phyloP scores from a whole-genome alignment of 441 rosid species.

The Rhodomyrtus psidioides region DNA sequence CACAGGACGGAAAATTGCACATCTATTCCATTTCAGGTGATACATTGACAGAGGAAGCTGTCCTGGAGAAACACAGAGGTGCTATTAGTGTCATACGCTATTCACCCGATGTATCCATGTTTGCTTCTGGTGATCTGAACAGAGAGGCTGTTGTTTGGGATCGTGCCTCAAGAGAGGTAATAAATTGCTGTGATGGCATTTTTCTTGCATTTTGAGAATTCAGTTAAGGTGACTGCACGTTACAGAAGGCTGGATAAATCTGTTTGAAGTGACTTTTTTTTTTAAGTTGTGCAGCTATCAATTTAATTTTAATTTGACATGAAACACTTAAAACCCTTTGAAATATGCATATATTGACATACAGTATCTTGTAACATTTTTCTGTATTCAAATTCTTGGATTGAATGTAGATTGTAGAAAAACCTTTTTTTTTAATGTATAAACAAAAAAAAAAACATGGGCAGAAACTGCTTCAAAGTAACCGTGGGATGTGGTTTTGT shows the following conservation, averaged over 20 bases:
- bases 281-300: not conserved
- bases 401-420: not conserved
- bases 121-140: slow-evolving; percentile 86
- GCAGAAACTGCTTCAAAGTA: not conserved
- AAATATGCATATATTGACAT: not conserved
- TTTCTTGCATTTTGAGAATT: not conserved
- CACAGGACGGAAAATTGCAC: slow-evolving; percentile 78
- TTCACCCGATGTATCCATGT: slow-evolving; percentile 89
- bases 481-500: not conserved
- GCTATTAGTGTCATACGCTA: slow-evolving; percentile 73
- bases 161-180: slow-evolving; percentile 72
- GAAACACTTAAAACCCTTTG: not conserved
- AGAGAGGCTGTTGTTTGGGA: slow-evolving; percentile 97
- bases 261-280: not conserved
- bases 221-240: not conserved
- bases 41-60: slow-evolving; percentile 65
- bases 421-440: not conserved
- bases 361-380: not conserved
- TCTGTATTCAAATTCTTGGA: not conserved
- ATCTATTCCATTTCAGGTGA: slow-evolving; percentile 62
- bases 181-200: not conserved
- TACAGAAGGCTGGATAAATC: not conserved
- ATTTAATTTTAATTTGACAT: not conserved
- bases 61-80: slow-evolving; percentile 86
- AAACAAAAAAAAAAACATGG: not conserved